Percentiles rank a stretch among this genome's conserved stretches.
Conservation (phyloP, 1,284 basidiomycete genomes). For the Ustilago nuda region DNA sequence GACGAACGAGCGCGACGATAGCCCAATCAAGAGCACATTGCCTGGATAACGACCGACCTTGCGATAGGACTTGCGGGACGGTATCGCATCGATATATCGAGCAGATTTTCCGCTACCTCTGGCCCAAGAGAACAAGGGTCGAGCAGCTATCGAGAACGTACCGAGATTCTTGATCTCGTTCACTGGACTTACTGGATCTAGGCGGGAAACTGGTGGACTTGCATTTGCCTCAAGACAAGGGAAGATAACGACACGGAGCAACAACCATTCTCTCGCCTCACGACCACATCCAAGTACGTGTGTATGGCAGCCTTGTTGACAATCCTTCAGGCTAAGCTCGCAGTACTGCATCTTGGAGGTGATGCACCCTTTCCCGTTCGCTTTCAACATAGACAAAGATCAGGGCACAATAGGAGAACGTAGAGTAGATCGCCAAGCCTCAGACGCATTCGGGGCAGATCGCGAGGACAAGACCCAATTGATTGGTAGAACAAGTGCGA, state of each 20-base stretch:
- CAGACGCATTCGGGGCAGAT: not conserved
- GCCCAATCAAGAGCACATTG: not conserved
- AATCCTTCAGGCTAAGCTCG: not conserved
- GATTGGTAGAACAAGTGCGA: not conserved
- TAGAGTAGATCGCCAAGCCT: not conserved
- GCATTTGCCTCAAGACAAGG: not conserved
- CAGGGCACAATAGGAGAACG: not conserved
- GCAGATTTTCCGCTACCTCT: too few relatives aligned
- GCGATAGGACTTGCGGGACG: not conserved
- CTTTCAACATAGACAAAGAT: conserved; percentile 9
- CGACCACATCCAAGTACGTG: not conserved
- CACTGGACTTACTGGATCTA: not conserved
- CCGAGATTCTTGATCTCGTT: not conserved
- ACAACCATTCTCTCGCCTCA: not conserved
- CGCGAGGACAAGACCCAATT: conserved; percentile 8
- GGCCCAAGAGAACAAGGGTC: not conserved
- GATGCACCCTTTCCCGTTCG: conserved; percentile 17
- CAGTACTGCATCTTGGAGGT: not conserved
- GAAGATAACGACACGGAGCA: not conserved
- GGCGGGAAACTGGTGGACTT: not conserved
- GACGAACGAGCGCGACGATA: not conserved
- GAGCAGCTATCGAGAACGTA: not conserved
- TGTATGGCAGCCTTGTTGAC: not conserved
- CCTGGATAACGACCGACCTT: not conserved
- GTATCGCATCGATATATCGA: too few relatives aligned